Percentiles rank a stretch among this genome's conserved stretches.
Evolutionary conservation across 768 basidiomycete species (phyloP).

Genomic region (Thelephora aurantiotincta): DNA sequence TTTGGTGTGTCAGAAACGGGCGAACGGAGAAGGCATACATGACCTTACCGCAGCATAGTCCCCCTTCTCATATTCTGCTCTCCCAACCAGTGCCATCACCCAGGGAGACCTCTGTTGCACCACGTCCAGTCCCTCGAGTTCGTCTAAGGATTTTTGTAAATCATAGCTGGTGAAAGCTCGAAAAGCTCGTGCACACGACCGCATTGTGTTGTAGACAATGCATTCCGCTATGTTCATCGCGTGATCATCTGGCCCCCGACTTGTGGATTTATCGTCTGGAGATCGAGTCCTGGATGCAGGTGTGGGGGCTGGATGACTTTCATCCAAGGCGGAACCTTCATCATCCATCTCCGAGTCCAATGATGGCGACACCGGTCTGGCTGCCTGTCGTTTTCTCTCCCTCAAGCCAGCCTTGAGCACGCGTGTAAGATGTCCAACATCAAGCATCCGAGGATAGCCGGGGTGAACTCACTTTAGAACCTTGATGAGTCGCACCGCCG

Average conservation of each 20-base stretch:
- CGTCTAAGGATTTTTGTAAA: conserved; percentile 56
- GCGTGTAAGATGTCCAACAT: background rate
- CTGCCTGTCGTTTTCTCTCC: conserved; percentile 45
- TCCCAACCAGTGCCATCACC: conserved; percentile 72
- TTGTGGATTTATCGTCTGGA: conserved; percentile 49
- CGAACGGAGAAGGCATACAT: conserved; percentile 2
- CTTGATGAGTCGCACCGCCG: conserved; percentile 41
- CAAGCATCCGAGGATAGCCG: background rate
- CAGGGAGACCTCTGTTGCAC: conserved; percentile 62
- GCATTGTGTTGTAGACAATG: conserved; percentile 69
- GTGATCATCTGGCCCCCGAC: conserved; percentile 44
- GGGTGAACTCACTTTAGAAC: conserved; percentile 35
- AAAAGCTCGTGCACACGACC: conserved; percentile 72
- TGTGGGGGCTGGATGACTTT: conserved; percentile 43
- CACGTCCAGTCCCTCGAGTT: conserved; percentile 63
- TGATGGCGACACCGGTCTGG: conserved; percentile 43
- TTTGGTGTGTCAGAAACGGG: conserved; percentile 20
- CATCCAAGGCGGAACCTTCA: conserved; percentile 36
- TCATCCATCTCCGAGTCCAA: conserved; percentile 65
- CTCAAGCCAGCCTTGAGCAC: conserved; percentile 20
- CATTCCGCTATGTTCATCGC: conserved; percentile 67
- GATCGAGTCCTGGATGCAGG: conserved; percentile 19
- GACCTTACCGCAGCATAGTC: conserved; percentile 75
- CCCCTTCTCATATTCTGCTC: conserved; percentile 79
- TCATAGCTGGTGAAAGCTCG: conserved; percentile 64